Conservation (phyloP, 768 basidiomycete species). For the Sistotremastrum niveocremeum region DNA sequence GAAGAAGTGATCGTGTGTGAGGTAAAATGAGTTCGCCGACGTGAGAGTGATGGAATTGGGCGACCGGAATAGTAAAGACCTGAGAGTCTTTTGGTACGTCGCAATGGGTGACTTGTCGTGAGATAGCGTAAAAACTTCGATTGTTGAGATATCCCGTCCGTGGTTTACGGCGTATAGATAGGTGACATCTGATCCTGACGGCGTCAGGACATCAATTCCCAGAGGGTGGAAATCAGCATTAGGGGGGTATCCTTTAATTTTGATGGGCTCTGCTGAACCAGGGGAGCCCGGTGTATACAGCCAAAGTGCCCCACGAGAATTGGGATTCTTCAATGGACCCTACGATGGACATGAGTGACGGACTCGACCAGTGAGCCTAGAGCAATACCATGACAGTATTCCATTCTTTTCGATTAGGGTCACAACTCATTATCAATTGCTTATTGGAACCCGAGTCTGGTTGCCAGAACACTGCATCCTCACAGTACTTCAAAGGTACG, state of each 20-base stretch:
- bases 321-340: constrained; percentile 51
- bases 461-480: constrained; percentile 55
- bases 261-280: constrained; percentile 20
- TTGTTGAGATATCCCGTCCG: constrained; percentile 40
- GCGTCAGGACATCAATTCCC: constrained; percentile 41
- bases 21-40: constrained; percentile 53
- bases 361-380: not conserved
- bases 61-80: constrained; percentile 42
- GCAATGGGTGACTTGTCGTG: constrained; percentile 31
- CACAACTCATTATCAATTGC: constrained; percentile 34
- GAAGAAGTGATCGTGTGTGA: constrained; percentile 59
- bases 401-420: constrained; percentile 44
- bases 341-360: constrained; percentile 21
- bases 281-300: constrained; percentile 24
- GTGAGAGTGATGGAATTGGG: constrained; percentile 58
- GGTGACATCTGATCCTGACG: constrained; percentile 28
- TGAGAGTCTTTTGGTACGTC: constrained; percentile 45
- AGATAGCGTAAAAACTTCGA: constrained; percentile 53
- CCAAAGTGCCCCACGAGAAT: constrained; percentile 49
- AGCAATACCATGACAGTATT: constrained; percentile 38
- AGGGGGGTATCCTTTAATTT: constrained; percentile 38
- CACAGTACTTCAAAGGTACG: constrained; percentile 30
- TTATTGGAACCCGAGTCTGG: constrained; percentile 28
- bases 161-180: constrained; percentile 61
- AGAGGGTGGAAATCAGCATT: constrained; percentile 60